phyloP scores from a whole-genome alignment of 2,329 filamentous ascomycete species.

The Byssothecium circinans region DNA sequence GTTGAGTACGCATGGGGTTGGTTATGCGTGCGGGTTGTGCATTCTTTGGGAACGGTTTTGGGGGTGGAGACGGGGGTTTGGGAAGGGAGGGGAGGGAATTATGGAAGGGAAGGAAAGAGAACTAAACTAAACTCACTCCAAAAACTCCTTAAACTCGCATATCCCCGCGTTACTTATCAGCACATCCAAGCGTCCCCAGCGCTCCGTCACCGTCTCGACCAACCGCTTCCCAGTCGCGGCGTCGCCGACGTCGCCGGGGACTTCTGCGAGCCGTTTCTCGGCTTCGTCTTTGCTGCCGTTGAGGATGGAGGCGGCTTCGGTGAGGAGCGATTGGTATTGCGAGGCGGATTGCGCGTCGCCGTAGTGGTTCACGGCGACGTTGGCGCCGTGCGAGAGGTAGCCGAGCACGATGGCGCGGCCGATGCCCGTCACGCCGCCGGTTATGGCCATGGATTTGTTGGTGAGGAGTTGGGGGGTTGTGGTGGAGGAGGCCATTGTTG shows the following conservation, averaged over 20 bases:
- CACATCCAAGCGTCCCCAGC: slow-evolving; percentile 60
- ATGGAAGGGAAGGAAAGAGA: not conserved
- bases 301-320: slow-evolving; percentile 36
- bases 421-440: slow-evolving; percentile 83
- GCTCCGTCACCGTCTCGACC: slow-evolving; percentile 65
- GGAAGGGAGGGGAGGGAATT: not conserved
- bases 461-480: slow-evolving; percentile 57
- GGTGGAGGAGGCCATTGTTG: slow-evolving; percentile 9
- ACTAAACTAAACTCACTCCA: slow-evolving; percentile 56
- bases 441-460: slow-evolving; percentile 82
- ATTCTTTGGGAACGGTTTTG: no score
- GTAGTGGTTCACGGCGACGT: slow-evolving; percentile 80
- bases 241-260: slow-evolving; percentile 76
- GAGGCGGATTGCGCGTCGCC: slow-evolving; percentile 55
- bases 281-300: slow-evolving; percentile 33
- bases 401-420: slow-evolving; percentile 81
- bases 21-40: no score
- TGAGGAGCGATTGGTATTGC: slow-evolving; percentile 53
- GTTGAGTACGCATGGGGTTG: no score
- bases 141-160: slow-evolving; percentile 84
- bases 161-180: slow-evolving; percentile 89
- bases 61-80: not conserved
- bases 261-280: slow-evolving; percentile 58
- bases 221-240: slow-evolving; percentile 70
- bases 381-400: slow-evolving; percentile 75